These are phyloP conservation scores for Sistotremastrum niveocremeum DNA, from an alignment of 768 basidiomycete genomes.

Conservation along the genomic window DNA sequence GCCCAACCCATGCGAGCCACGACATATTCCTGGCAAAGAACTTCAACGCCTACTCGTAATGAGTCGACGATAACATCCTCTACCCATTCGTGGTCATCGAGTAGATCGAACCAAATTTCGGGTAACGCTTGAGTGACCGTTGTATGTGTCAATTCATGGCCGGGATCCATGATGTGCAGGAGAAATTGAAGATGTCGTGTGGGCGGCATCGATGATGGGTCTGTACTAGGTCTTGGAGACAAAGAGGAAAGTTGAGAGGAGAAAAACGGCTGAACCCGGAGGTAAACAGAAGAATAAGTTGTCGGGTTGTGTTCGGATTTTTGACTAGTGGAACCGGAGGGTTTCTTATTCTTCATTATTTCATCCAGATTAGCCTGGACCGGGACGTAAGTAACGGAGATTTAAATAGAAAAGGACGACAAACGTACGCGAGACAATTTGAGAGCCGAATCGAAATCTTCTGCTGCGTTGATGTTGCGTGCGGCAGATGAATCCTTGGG, in stretches of 20 bases:
- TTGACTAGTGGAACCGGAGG: constrained; percentile 13
- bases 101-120: constrained; percentile 72
- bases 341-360: constrained; percentile 48
- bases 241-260: constrained; percentile 36
- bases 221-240: constrained; percentile 11
- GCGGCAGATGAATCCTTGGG: constrained; percentile 41
- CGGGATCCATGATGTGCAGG: constrained; percentile 62
- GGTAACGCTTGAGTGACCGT: constrained; percentile 80
- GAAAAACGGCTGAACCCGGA: constrained; percentile 84
- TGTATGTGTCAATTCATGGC: constrained; percentile 60
- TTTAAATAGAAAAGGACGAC: constrained; percentile 1
- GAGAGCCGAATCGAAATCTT: constrained; percentile 71
- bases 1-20: constrained; percentile 79
- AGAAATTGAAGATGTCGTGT: constrained; percentile 54
- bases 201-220: constrained; percentile 14
- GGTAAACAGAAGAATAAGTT: constrained; percentile 80
- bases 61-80: constrained; percentile 88
- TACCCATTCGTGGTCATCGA: constrained; percentile 93
- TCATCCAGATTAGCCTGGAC: constrained; percentile 65
- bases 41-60: constrained; percentile 72
- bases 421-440: constrained; percentile 66
- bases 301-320: constrained; percentile 41
- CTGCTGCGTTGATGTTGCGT: constrained; percentile 70
- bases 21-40: constrained; percentile 86
- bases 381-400: not conserved